phyloP scores from a whole-genome alignment of 1,284 basidiomycete species.

The Thecaphora thlaspeos region DNA sequence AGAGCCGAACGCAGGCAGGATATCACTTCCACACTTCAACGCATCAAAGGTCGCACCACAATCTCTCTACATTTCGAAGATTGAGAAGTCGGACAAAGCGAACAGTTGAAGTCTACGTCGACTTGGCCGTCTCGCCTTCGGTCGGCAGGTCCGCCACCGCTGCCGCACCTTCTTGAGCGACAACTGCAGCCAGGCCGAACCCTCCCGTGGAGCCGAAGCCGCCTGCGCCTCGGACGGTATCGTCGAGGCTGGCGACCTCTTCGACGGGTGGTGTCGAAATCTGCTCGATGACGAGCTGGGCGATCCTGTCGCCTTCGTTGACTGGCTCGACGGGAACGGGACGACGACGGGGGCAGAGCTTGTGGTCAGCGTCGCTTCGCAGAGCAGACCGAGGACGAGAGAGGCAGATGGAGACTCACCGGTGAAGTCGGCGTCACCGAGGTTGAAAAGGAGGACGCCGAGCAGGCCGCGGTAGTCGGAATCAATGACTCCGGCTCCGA shows the following conservation, averaged over 20 bases:
- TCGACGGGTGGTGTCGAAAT: conserved; percentile 81
- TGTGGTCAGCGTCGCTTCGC: not conserved
- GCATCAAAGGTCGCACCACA: too few species aligned
- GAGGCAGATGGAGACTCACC: conserved; percentile 61
- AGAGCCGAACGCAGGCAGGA: too few species aligned
- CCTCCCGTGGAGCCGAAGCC: conserved; percentile 94
- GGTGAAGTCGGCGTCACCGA: conserved; percentile 77
- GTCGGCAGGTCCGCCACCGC: conserved; percentile 19
- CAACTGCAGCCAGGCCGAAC: conserved; percentile 21
- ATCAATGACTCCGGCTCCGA: conserved; percentile 93
- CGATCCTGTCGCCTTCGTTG: conserved; percentile 84
- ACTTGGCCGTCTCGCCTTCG: conserved; percentile 1
- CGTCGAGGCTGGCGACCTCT: conserved; percentile 81
- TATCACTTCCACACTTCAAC: too few species aligned
- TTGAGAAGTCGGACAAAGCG: too few species aligned
- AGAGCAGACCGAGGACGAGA: too few species aligned
- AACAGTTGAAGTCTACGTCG: too few species aligned
- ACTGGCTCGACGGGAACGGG: conserved; percentile 63
- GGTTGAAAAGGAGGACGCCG: conserved; percentile 93
- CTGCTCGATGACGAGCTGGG: conserved; percentile 88
- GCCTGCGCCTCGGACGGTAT: conserved; percentile 77
- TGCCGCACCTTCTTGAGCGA: conserved; percentile 5
- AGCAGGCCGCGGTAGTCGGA: conserved; percentile 91
- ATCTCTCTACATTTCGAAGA: too few species aligned
- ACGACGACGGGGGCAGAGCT: not conserved